These are phyloP conservation scores for Phytopythium vexans DNA, from an alignment of 352 stramenopile species.

Conservation along the genomic window DNA sequence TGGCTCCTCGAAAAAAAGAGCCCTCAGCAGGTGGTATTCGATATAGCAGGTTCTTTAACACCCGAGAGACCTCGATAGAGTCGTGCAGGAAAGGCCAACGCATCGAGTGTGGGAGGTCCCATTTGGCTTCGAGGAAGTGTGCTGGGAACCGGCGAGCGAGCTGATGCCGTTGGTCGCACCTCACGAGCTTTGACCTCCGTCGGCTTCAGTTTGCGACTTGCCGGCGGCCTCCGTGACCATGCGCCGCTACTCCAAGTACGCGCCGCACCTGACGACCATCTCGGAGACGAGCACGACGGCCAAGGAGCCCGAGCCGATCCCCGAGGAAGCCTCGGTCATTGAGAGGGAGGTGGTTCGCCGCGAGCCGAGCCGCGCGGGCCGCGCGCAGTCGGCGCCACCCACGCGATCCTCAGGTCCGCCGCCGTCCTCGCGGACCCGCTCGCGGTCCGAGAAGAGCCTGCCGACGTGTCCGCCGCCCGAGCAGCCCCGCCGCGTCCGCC, in stretches of 20 bases:
- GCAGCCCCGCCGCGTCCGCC: not conserved
- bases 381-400: constrained; percentile 22
- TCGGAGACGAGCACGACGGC: constrained; percentile 55
- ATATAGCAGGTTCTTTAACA: too few species aligned
- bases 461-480: not conserved
- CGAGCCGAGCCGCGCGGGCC: constrained; percentile 10
- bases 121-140: too few species aligned
- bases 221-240: too few species aligned
- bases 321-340: constrained; percentile 8
- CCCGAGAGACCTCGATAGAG: too few species aligned
- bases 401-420: not conserved
- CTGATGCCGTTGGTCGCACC: too few species aligned
- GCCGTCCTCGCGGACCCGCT: not conserved
- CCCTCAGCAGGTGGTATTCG: too few species aligned
- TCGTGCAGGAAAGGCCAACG: too few species aligned
- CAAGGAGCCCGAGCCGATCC: constrained; percentile 5
- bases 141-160: too few species aligned
- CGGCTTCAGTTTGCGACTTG: too few species aligned
- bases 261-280: constrained; percentile 51
- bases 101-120: too few species aligned
- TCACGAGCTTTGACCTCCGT: too few species aligned
- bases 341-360: not conserved
- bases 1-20: too few species aligned
- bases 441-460: constrained; percentile 1
- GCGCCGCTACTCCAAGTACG: constrained; percentile 33